Percentiles rank a stretch among this genome's conserved stretches.
Evolutionary conservation across 192 early-diverging fungal genomes (phyloP).

Genomic region (Backusella sp.): DNA sequence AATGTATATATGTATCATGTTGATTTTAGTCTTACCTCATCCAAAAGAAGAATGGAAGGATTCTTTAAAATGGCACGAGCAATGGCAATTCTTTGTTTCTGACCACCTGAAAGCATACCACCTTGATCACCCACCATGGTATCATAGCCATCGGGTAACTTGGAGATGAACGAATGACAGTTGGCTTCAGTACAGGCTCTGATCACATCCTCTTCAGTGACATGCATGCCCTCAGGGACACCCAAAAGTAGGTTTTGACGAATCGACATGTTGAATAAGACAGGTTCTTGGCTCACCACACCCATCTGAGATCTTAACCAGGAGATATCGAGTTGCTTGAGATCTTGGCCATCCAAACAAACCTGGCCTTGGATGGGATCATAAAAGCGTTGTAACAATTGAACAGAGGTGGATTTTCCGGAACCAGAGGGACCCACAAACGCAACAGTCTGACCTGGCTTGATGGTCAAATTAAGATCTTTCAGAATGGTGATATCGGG

Average conservation of each 20-base stretch:
- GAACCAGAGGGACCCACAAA: conserved; percentile 84
- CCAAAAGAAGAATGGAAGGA: conserved; percentile 57
- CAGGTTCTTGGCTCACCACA: conserved; percentile 87
- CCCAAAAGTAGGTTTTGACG: conserved; percentile 81
- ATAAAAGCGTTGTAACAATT: conserved; percentile 85
- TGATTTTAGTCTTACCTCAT: not conserved
- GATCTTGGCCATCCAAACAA: conserved; percentile 68
- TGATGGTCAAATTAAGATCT: conserved; percentile 61
- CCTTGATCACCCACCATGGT: conserved; percentile 81
- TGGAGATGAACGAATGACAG: conserved; percentile 78
- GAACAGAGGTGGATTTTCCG: conserved; percentile 85
- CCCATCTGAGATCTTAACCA: conserved; percentile 85
- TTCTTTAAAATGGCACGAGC: conserved; percentile 87
- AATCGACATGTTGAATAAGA: conserved; percentile 74
- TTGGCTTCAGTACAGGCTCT: conserved; percentile 65
- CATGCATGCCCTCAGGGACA: conserved; percentile 38
- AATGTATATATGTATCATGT: no score
- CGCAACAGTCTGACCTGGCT: conserved; percentile 77
- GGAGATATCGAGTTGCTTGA: conserved; percentile 71
- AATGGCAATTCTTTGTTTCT: conserved; percentile 96
- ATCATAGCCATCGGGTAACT: conserved; percentile 79
- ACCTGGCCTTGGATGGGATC: conserved; percentile 53
- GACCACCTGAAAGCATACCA: conserved; percentile 77
- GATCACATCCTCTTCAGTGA: conserved; percentile 64
- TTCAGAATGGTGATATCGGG: conserved; percentile 78